Conservation (phyloP, 2,329 filamentous ascomycete species). For the Gnomoniopsis smithogilvyi region DNA sequence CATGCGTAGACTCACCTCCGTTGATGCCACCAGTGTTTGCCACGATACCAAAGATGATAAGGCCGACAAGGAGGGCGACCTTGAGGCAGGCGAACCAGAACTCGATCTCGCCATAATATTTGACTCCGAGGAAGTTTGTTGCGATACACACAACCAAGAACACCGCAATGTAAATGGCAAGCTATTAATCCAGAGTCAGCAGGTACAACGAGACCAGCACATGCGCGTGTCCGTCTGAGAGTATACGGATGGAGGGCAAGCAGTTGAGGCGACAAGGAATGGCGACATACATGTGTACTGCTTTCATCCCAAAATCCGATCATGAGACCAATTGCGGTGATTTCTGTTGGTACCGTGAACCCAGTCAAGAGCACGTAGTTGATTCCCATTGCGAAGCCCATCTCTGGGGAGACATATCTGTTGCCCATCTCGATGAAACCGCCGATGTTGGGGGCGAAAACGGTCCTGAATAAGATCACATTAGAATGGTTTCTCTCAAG, state of each 20-base stretch:
- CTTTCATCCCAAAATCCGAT: constrained; percentile 22
- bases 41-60: constrained; percentile 61
- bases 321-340: constrained; percentile 21
- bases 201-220: not conserved
- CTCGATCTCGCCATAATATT: constrained; percentile 16
- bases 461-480: constrained; percentile 17
- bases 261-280: too few species aligned
- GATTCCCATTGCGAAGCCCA: constrained; percentile 23
- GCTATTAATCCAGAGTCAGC: not conserved
- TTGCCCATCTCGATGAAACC: constrained; percentile 25
- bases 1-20: not conserved
- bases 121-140: constrained; percentile 19
- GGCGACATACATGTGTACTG: constrained; percentile 2
- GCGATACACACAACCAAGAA: constrained; percentile 20
- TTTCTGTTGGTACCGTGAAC: constrained; percentile 21
- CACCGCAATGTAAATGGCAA: constrained; percentile 18
- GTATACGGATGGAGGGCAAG: not conserved
- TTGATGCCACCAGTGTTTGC: constrained; percentile 51
- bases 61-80: constrained; percentile 11
- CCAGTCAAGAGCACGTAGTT: constrained; percentile 23
- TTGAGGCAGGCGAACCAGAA: constrained; percentile 17
- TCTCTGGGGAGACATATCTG: constrained; percentile 22
- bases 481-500: not conserved
- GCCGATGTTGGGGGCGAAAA: constrained; percentile 22
- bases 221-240: not conserved